phyloP scores from a whole-genome alignment of 2,329 filamentous ascomycete genomes.

The Dactylellina sp. region DNA sequence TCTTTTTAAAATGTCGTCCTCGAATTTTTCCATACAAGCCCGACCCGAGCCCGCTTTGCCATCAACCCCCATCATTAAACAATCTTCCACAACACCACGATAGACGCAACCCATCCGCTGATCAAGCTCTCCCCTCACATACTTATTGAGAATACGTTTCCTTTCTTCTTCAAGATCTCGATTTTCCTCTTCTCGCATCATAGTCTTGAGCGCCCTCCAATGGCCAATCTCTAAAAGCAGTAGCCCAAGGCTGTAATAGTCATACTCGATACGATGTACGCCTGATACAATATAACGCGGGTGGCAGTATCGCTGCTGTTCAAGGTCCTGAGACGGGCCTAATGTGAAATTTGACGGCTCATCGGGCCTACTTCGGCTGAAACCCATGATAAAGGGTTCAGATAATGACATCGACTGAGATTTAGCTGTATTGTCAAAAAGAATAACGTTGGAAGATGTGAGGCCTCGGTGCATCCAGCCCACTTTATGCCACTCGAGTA shows the following conservation, averaged over 20 bases:
- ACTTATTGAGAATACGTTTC: neutral
- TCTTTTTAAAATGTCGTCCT: neutral
- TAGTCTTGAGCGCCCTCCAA: slow-evolving; percentile 11
- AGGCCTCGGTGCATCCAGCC: slow-evolving; percentile 23
- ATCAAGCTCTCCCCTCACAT: neutral
- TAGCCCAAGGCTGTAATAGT: slow-evolving; percentile 27
- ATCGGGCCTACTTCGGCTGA: slow-evolving; percentile 6
- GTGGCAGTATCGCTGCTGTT: slow-evolving; percentile 1
- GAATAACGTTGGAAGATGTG: slow-evolving; percentile 18
- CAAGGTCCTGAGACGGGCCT: neutral
- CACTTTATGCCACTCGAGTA: slow-evolving; percentile 3
- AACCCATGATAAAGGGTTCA: slow-evolving; percentile 16
- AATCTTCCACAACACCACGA: neutral
- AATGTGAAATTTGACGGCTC: neutral
- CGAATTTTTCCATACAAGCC: neutral
- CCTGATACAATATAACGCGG: neutral
- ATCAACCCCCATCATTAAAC: neutral
- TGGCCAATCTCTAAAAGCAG: slow-evolving; percentile 25
- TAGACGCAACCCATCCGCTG: slow-evolving; percentile 1
- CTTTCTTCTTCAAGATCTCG: neutral
- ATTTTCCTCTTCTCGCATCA: slow-evolving; percentile 3
- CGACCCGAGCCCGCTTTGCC: neutral
- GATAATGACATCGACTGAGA: neutral
- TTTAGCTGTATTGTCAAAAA: slow-evolving; percentile 3
- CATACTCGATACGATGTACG: slow-evolving; percentile 3